These are phyloP conservation scores for Tolypocladium tundrense DNA, from an alignment of 2,329 filamentous ascomycete species.

Conservation along the genomic window DNA sequence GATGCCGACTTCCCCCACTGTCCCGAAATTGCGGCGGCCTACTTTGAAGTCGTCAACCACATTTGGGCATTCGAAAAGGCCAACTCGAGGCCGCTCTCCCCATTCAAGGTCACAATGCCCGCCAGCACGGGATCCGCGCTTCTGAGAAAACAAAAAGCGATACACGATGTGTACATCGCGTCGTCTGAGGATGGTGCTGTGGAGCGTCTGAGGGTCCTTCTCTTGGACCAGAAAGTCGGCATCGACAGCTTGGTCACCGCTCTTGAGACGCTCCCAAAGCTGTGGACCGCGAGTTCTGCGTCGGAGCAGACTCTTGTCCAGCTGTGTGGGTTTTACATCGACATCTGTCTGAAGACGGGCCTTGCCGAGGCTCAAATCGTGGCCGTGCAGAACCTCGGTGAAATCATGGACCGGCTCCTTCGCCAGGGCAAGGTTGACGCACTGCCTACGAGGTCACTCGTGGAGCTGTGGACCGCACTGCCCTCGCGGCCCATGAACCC, in stretches of 20 bases:
- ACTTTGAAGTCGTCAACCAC: slow-evolving; percentile 35
- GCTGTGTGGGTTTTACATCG: slow-evolving; percentile 33
- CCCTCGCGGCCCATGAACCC: slow-evolving; percentile 32
- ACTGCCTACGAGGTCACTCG: slow-evolving; percentile 24
- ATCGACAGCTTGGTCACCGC: slow-evolving; percentile 25
- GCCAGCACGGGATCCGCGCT: slow-evolving; percentile 22
- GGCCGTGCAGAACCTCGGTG: slow-evolving; percentile 36
- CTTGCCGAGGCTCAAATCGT: slow-evolving; percentile 35
- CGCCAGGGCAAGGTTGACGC: slow-evolving; percentile 10
- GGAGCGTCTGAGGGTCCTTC: slow-evolving; percentile 12
- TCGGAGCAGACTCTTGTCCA: slow-evolving; percentile 15
- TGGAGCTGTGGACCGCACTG: slow-evolving; percentile 29
- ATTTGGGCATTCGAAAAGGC: slow-evolving; percentile 21
- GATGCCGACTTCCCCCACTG: slow-evolving; percentile 15
- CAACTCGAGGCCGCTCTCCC: slow-evolving; percentile 8
- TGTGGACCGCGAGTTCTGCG: slow-evolving; percentile 17
- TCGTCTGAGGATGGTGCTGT: slow-evolving; percentile 11
- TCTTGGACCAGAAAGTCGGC: slow-evolving; percentile 18
- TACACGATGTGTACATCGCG: slow-evolving; percentile 26
- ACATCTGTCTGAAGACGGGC: slow-evolving; percentile 25
- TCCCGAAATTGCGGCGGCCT: slow-evolving; percentile 33
- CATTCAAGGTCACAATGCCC: slow-evolving; percentile 10
- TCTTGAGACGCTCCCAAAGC: slow-evolving; percentile 20
- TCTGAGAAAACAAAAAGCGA: slow-evolving; percentile 25
- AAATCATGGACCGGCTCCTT: slow-evolving; percentile 31